These are phyloP conservation scores for Lactuca sativa DNA, from an alignment of 129 eudicot genomes.

Conservation along the genomic window DNA sequence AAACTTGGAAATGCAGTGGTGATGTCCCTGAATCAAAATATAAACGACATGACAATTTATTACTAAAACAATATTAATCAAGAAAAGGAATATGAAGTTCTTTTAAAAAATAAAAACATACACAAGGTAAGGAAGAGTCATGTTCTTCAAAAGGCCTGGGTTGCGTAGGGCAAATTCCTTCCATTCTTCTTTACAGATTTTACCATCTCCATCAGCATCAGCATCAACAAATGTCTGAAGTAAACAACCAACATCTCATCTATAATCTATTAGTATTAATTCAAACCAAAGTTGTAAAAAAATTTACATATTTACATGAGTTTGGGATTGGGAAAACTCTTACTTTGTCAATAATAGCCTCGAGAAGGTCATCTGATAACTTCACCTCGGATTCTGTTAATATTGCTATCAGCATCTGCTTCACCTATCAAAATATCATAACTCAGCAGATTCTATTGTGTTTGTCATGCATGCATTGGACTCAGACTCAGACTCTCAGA, in stretches of 20 bases:
- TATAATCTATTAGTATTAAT: too few species aligned
- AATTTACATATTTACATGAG: too few species aligned
- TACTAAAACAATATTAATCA: background rate
- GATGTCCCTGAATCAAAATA: conserved; percentile 59
- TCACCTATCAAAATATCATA: conserved; percentile 49
- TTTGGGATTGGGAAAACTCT: background rate
- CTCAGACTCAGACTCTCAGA: too few species aligned
- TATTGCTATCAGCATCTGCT: conserved; percentile 88
- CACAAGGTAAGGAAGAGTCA: conserved; percentile 85
- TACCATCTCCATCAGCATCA: conserved; percentile 73
- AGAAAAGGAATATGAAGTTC: background rate
- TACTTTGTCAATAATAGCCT: conserved; percentile 85
- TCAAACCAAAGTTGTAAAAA: too few species aligned
- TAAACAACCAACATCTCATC: background rate
- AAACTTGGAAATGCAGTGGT: conserved; percentile 81
- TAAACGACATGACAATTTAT: too few species aligned
- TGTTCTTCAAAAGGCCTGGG: conserved; percentile 71
- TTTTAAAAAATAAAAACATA: conserved; percentile 22
- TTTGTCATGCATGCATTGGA: too few species aligned
- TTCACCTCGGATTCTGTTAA: conserved; percentile 72
- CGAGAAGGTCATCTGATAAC: conserved; percentile 83
- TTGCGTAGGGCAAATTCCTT: conserved; percentile 50
- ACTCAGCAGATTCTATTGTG: too few species aligned
- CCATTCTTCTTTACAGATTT: conserved; percentile 75
- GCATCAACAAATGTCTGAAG: conserved; percentile 78